Base-by-base conservation (phyloP, 495 filamentous ascomycete genomes). In the Penicillium macrosclerotiorum region DNA sequence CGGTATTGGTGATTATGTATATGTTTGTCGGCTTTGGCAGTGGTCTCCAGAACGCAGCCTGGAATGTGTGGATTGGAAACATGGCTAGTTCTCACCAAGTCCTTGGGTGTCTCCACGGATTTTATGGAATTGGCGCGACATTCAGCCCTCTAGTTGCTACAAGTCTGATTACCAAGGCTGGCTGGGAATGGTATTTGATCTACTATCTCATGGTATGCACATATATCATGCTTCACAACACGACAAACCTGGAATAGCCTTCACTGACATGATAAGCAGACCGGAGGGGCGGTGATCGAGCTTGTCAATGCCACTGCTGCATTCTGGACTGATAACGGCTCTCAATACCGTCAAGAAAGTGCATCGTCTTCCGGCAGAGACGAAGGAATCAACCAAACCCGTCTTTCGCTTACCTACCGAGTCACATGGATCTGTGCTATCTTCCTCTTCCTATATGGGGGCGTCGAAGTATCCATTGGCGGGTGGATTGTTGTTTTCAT, bases 391-490 rank as follows among this genome's bases (percentile, higher is more conserved):
- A 72, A 65, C 25, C 75, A 84, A 54, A 81, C 81, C 3, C 63
- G 83, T 0, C 51, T 69, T 5, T 73, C 72, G 25, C 58, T 56
- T 29, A 69, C 50, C 55, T 63, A 37, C 46, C 49, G 54, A 12
- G 76, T 90, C 1, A 83, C 82, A 19, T 92, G 86, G 86, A 68
- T 91, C 14, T 76, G 78, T 19, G 76, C 88, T 4, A 23, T 82
- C 13, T 56, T 90, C 66, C 66, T 91, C n/a, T 74, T 92, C 12
- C 73, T 77, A 37, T 90, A 90, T 48, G 85, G 89, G 18, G 88
- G 88, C 34, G 67, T 81, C 30, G 88, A 93, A 60, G 88, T 93
- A 14, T 77, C 82, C 3, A 76, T 91, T 4, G 87, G 86, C 12
- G 79, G 79, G 5, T 83, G 80, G 79, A 73, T 82, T 30, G 77